Evolutionary conservation across 2,329 filamentous ascomycete species (phyloP), one percentile per base, ranked within the genome.

Genomic region (Madurella mycetomatis): DNA sequence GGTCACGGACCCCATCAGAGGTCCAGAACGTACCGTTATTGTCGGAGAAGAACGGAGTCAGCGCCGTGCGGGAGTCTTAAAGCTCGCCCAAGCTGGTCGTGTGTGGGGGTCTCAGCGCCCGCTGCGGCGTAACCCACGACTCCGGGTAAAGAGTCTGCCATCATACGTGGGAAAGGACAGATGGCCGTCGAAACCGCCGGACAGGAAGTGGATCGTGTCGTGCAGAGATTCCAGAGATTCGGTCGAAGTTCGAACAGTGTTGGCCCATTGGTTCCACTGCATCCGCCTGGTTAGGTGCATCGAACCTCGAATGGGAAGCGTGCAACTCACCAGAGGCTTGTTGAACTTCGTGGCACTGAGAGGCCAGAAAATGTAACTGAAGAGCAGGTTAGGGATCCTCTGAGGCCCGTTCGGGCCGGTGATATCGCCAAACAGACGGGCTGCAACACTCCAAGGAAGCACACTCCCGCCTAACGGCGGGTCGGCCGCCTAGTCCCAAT

Each of bases 81-180:
- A 79, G 69, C 1, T 79, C 73, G 1, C 83, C 83, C 9, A 73
- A 70, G 1, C 75, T 64, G 7, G 78, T 81, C 0, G 82, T 86
- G 63, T 82, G 91, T 1, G 84, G 87, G 12, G 77, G 76, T 39
- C 76, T 78, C n/a, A 69, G 72, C 49, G 76, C 80, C 7, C 72
- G 61, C 57, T 81, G 77, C 1, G 84, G 78, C 18, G 76, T 71
- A 5, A 90, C 79, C 72, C 85, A 92, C 30, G 80, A 80, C 17
- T 82, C 73, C 0, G 86, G 87, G 59, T 94, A 80, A 13, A 94
- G 69, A 1, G 78, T 75, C 71, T 94, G 88, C 88, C 88, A 1
- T 88, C 87, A 62, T 87, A 86, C 16, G 84, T 82, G 32, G 85
- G 82, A 67, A 82, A 87, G 41, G 79, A 82, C 34, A 53, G 47